Percentiles rank a stretch among this genome's conserved stretches.
phyloP scores from a whole-genome alignment of 768 basidiomycete species.

The Naganishia friedmannii region DNA sequence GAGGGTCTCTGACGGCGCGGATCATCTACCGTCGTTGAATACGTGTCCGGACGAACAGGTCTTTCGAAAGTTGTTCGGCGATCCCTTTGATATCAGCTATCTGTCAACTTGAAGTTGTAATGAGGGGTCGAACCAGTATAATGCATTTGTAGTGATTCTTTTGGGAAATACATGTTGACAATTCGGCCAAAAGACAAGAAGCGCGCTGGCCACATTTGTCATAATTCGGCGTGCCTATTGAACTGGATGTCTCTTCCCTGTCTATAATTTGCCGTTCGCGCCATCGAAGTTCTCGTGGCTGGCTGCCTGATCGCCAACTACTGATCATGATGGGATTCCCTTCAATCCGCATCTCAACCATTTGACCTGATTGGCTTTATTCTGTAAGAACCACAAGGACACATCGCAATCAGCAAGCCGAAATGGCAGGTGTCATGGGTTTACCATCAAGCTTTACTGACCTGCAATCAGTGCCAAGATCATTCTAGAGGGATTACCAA shows the following conservation, averaged over 20 bases:
- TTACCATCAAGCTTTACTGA: constrained; percentile 3
- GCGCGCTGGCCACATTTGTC: background rate
- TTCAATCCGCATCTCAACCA: background rate
- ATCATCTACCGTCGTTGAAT: constrained; percentile 17
- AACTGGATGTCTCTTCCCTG: background rate
- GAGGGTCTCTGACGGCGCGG: constrained; percentile 57
- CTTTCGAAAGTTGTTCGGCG: constrained; percentile 35
- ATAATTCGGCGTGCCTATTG: background rate
- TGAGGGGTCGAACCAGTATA: background rate
- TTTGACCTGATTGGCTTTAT: background rate
- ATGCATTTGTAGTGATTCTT: background rate
- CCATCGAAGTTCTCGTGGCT: background rate
- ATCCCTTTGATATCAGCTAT: constrained; percentile 30
- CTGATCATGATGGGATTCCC: background rate
- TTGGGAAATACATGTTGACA: background rate
- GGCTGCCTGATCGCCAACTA: background rate
- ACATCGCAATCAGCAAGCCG: background rate
- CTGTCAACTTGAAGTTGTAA: constrained; percentile 34
- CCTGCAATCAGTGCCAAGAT: constrained; percentile 33
- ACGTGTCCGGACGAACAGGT: constrained; percentile 40
- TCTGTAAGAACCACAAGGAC: background rate
- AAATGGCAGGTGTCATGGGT: background rate
- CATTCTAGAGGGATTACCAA: constrained; percentile 9
- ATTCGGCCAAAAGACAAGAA: background rate
- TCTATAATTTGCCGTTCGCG: background rate